Base-by-base conservation (phyloP, 768 basidiomycete genomes). In the Termitomyces sp. region DNA sequence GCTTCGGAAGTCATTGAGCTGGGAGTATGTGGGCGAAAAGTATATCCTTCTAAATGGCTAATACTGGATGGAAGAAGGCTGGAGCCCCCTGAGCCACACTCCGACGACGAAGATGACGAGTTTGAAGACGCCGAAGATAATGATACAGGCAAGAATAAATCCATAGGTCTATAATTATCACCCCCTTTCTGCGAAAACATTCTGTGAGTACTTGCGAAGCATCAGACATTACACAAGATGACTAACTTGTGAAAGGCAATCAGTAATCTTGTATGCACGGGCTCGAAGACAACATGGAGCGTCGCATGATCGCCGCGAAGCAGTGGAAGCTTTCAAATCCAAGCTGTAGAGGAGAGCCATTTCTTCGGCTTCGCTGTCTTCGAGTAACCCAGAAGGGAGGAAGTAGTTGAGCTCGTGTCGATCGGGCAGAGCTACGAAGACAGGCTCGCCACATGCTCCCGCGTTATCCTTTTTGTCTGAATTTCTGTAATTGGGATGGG, bases 301-400 rank as follows among this genome's bases (percentile, higher is more conserved):
- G 14, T 33, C n/a, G 44, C 59, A 60, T 51, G 54, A 18, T 22
- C 36, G 26, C 36, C 27, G 39, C 18, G 22, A 16, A 2, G 54
- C 36, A 18, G 30, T 22, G 1, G 33, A 27, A n/a, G 43, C 26
- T 6, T 48, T 34, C 10, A 22, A n/a, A 24, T 56, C 43, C 12
- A 60, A 18, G 13, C 34, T 47, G 5, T 20, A 4, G 4, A 60
- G 32, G 13, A 60, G 39, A 56, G 30, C 44, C 18, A n/a, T 36
- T 34, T 39, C 49, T 42, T 60, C 55, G 1, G 20, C 44, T 32
- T 56, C 43, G n/a, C n/a, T 20, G 5, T 53, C 55, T 27, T 56
- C 59, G 7, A 60, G 45, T 10, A 60, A 18, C 4, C 55, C 55
- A 32, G 45, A 22, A 34, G 59, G 59, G n/a, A 60, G 36, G 34